Conservation (phyloP, 495 filamentous ascomycete genomes). For the Lasiosphaeria miniovina region DNA sequence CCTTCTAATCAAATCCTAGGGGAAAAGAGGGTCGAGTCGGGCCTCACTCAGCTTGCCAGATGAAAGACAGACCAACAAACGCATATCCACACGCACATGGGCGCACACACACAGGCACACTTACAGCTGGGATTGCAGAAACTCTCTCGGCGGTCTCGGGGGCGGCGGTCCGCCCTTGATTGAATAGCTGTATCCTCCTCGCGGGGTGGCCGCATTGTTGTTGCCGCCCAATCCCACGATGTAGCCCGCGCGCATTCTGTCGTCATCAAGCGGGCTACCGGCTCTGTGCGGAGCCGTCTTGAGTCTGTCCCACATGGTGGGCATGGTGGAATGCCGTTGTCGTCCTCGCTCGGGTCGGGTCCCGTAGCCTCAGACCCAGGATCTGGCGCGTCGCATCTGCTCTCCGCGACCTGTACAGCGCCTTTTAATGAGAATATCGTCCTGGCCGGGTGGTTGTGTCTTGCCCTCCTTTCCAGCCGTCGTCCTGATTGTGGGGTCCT, state of each 20-base stretch:
- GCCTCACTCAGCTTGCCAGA: too few relatives aligned
- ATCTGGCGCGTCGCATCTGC: conserved; percentile 1
- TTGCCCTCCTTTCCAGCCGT: not conserved
- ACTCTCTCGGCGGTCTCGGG: conserved; percentile 29
- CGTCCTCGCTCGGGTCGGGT: not conserved
- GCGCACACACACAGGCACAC: conserved; percentile 8
- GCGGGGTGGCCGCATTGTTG: not conserved
- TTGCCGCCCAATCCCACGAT: conserved; percentile 9
- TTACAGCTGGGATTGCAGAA: conserved; percentile 29
- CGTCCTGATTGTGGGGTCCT: conserved; percentile 13
- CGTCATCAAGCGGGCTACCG: conserved; percentile 19
- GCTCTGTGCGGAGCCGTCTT: conserved; percentile 13
- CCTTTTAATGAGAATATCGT: not conserved
- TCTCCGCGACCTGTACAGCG: too few relatives aligned
- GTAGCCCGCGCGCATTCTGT: conserved; percentile 10
- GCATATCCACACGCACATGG: not conserved
- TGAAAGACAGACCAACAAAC: too few relatives aligned
- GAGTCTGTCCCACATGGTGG: conserved; percentile 24
- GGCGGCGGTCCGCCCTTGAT: conserved; percentile 33
- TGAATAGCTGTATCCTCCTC: conserved; percentile 28
- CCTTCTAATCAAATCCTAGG: too few relatives aligned
- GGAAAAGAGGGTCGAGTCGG: too few relatives aligned
- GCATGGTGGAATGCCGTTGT: conserved; percentile 1
- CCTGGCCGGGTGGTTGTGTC: not conserved
- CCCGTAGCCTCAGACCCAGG: not conserved